Evolutionary conservation across 2,329 filamentous ascomycete species (phyloP), one percentile per base, ranked within the genome.

Genomic region (Aspergillus vadensis): DNA sequence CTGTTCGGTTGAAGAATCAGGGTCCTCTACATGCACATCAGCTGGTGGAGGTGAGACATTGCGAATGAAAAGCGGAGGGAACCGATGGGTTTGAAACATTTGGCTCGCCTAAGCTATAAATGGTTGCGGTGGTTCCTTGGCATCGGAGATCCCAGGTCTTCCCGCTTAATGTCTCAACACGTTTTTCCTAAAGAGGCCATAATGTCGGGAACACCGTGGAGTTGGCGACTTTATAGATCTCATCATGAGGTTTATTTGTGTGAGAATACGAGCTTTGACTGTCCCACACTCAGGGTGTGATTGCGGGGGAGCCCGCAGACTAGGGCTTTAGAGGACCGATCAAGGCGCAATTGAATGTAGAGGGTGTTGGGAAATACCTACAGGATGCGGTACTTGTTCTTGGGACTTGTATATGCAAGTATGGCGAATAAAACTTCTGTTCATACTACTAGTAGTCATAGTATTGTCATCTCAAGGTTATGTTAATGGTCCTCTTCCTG

Each of bases 91-190:
- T 25, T 30, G 30, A 50, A 30, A 30, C 47, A 50, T 50, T 27
- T 7, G n/a, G n/a, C 25, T 50, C 15, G 47, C 30, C 47, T 27
- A 27, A 17, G 25, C 47, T 50, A 50, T 50, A 17, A 32, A 25
- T 27, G 44, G 21, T 14, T 10, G 21, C n/a, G 14, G 25, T 17
- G 15, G 47, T 17, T n/a, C 5, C 47, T 50, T 50, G 47, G 47
- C 47, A 50, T 50, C 47, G 47, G 47, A 32, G 47, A 50, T 50
- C 47, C 2, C 5, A 49, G 47, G 47, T 50, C 47, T 50, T 32
- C 12, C 25, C 25, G 47, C 47, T 21, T 25, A 19, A 4, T 10
- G 17, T 25, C 15, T 30, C 25, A 36, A 14, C 47, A 17, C 12
- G 15, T 10, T 49, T 25, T 30, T 4, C 47, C 15, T 12, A 21